Conservation (phyloP, 257 asterid species). For the Marsdenia floribunda region DNA sequence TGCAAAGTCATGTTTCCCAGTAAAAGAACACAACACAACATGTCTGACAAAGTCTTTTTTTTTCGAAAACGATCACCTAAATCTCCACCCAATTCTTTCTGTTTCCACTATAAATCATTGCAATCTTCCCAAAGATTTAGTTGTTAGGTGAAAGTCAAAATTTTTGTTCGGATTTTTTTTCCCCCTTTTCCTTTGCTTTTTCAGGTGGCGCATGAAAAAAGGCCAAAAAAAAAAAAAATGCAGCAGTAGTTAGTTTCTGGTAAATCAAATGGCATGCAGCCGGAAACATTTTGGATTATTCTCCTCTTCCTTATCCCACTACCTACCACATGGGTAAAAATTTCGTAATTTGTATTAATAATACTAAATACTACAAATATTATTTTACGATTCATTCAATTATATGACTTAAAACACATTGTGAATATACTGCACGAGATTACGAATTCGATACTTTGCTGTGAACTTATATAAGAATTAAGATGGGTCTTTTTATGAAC, state of each 20-base stretch:
- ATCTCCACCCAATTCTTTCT: constrained; percentile 23
- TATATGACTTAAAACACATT: too few species aligned
- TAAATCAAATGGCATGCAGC: not conserved
- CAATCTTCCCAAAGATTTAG: constrained; percentile 7
- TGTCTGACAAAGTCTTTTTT: constrained; percentile 20
- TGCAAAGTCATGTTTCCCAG: constrained; percentile 32
- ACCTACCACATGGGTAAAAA: too few species aligned
- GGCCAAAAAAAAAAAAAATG: too few species aligned
- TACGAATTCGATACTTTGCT: too few species aligned
- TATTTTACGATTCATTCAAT: too few species aligned
- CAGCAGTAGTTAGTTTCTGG: constrained; percentile 3
- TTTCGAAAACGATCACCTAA: constrained; percentile 29
- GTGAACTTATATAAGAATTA: too few species aligned
- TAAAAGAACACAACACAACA: constrained; percentile 26
- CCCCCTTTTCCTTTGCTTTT: constrained; percentile 17
- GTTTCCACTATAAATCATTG: constrained; percentile 13
- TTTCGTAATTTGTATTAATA: too few species aligned
- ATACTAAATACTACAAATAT: too few species aligned
- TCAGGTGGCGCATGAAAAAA: constrained; percentile 15
- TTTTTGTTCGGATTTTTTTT: constrained; percentile 9
- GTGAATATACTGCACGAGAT: too few species aligned
- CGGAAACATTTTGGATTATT: constrained; percentile 2
- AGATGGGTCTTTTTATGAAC: too few species aligned
- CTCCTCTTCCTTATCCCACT: not conserved
- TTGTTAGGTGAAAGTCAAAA: constrained; percentile 26